Conservation (phyloP, 78 protist species). For the Speleostelium caveatum region DNA sequence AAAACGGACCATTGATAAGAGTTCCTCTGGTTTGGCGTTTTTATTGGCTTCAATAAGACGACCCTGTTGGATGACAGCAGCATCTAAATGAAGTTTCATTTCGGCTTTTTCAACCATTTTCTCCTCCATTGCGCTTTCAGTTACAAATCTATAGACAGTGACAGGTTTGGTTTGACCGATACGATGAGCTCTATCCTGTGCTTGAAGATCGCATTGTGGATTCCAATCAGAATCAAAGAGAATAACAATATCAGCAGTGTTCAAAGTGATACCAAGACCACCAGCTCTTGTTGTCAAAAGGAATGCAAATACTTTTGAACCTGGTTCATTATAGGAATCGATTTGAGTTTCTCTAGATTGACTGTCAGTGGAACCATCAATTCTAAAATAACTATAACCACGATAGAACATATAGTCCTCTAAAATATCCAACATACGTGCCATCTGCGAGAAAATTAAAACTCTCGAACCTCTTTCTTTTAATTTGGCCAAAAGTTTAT, state of each 20-base stretch:
- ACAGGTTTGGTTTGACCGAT: conserved; percentile 99
- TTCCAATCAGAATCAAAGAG: conserved; percentile 99
- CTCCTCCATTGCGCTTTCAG: conserved; percentile 95
- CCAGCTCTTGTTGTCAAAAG: conserved; percentile 98
- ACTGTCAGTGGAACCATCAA: conserved; percentile 95
- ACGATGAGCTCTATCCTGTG: conserved; percentile 99
- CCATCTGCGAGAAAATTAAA: conserved; percentile 96
- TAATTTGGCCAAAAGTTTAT: conserved; percentile 88
- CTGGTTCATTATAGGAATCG: conserved; percentile 92
- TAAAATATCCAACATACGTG: conserved; percentile 97
- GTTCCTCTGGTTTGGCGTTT: conserved; percentile 85
- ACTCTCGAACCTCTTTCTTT: conserved; percentile 86
- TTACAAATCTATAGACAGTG: conserved; percentile 93
- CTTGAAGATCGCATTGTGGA: conserved; percentile 98
- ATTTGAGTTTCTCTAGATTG: conserved; percentile 92
- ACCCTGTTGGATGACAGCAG: conserved; percentile 98
- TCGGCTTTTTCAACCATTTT: conserved; percentile 96
- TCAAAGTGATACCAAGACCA: conserved; percentile 99
- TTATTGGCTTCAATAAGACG: conserved; percentile 83
- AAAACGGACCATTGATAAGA: conserved; percentile 89
- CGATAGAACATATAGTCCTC: conserved; percentile 93
- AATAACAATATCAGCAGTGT: conserved; percentile 97
- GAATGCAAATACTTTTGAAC: conserved; percentile 88
- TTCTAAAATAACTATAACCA: conserved; percentile 91
- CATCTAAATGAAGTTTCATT: conserved; percentile 96